phyloP scores from a whole-genome alignment of 805 yeast species.

The Sugiyamaella lignohabitans region DNA sequence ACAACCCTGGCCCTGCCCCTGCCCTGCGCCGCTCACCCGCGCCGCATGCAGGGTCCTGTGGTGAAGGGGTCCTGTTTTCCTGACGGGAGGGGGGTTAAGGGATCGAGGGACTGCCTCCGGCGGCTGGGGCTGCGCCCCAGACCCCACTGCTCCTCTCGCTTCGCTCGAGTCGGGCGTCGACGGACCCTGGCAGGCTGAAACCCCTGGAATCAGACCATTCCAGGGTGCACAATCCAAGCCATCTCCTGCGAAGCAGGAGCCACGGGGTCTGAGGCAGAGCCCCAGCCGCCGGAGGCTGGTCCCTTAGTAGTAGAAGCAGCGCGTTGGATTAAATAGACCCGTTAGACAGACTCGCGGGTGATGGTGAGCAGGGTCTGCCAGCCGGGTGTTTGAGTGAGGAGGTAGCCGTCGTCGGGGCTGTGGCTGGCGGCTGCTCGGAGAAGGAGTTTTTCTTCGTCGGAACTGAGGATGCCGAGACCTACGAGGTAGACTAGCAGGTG shows the following conservation, averaged over 20 bases:
- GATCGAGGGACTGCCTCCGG: no score
- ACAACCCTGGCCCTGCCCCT: background rate
- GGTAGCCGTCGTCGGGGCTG: slow-evolving; percentile 41
- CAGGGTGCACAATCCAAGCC: no score
- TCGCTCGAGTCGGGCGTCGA: no score
- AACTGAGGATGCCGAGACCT: slow-evolving; percentile 50
- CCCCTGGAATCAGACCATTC: no score
- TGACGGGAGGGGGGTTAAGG: no score
- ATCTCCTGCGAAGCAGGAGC: background rate
- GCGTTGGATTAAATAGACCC: no score
- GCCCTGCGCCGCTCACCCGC: background rate
- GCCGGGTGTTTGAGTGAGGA: slow-evolving; percentile 57
- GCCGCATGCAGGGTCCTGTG: no score
- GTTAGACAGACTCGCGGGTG: slow-evolving; percentile 23
- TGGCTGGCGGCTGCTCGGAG: slow-evolving; percentile 42
- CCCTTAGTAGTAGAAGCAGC: background rate
- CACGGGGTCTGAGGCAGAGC: background rate
- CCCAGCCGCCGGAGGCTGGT: background rate
- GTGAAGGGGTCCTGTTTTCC: no score
- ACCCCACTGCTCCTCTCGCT: no score
- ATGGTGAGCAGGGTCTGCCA: slow-evolving; percentile 77
- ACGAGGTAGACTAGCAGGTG: slow-evolving; percentile 61
- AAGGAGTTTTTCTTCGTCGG: slow-evolving; percentile 47
- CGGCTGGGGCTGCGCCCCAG: no score
- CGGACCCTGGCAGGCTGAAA: no score